phyloP scores from a whole-genome alignment of 1,139 yeast species.

The Pichia terricola region DNA sequence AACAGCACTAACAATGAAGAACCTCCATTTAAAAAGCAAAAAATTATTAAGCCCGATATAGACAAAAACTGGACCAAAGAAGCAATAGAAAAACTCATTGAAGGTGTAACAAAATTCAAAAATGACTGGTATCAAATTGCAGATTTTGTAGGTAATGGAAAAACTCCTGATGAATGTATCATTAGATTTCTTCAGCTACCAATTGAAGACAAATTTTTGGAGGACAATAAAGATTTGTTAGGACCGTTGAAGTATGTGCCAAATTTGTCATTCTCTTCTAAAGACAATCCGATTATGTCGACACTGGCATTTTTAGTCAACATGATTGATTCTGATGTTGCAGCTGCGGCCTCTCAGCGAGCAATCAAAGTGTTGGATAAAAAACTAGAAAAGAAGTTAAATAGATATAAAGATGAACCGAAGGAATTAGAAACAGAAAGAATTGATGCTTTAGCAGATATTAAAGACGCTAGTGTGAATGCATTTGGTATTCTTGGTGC shows the following conservation, averaged over 20 bases:
- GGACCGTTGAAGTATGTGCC: conserved; percentile 81
- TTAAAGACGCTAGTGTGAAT: conserved; percentile 42
- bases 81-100: conserved; percentile 48
- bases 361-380: conserved; percentile 55
- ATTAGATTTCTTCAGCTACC: conserved; percentile 73
- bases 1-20: background rate
- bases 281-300: conserved; percentile 88
- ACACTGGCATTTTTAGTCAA: conserved; percentile 82
- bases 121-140: conserved; percentile 76
- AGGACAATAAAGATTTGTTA: conserved; percentile 36
- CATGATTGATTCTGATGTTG: conserved; percentile 78
- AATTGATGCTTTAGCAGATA: conserved; percentile 18
- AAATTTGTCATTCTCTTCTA: conserved; percentile 71
- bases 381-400: conserved; percentile 32
- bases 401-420: conserved; percentile 17
- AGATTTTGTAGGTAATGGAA: conserved; percentile 46
- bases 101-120: conserved; percentile 49
- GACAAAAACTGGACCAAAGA: conserved; percentile 56
- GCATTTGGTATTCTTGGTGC: conserved; percentile 69
- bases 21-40: conserved; percentile 33
- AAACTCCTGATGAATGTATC: conserved; percentile 75
- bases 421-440: background rate
- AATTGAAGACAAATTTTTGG: conserved; percentile 64
- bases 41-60: conserved; percentile 28
- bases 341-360: conserved; percentile 67